A percentile compares a stretch with the other conserved stretches of the same genome.
Conservation (phyloP, 345 rosid species). For the Populus pruinosa region DNA sequence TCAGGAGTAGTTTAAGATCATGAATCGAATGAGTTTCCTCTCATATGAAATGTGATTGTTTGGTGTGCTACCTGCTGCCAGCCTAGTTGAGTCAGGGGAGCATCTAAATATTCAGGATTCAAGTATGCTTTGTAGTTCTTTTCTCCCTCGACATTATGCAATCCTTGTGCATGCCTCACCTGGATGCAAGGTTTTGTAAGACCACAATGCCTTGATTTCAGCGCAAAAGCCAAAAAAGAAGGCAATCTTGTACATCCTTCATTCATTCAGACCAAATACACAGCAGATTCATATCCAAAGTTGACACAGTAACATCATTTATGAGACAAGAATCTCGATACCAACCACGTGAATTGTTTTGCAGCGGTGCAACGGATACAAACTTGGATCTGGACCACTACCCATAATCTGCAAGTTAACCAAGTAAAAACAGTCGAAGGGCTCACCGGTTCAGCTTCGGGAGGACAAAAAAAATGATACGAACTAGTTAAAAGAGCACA, state of each 20-base stretch:
- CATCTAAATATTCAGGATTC: slow-evolving; percentile 88
- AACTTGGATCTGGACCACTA: slow-evolving; percentile 50
- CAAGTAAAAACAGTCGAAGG: not conserved
- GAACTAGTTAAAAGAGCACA: not conserved
- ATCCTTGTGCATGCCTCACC: slow-evolving; percentile 99
- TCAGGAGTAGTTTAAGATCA: not conserved
- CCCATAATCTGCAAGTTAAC: slow-evolving; percentile 65
- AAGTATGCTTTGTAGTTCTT: slow-evolving; percentile 78
- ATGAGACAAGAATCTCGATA: slow-evolving; percentile 33
- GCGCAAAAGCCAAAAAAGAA: slow-evolving; percentile 48
- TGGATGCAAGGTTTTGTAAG: slow-evolving; percentile 54
- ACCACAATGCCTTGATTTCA: slow-evolving; percentile 45
- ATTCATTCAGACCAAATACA: slow-evolving; percentile 28
- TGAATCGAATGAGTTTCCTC: not conserved
- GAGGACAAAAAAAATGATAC: not conserved
- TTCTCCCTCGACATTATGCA: slow-evolving; percentile 95
- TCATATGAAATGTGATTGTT: not conserved
- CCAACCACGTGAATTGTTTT: slow-evolving; percentile 88
- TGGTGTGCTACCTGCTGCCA: slow-evolving; percentile 70
- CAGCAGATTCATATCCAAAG: slow-evolving; percentile 41
- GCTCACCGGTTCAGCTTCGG: not conserved
- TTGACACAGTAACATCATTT: slow-evolving; percentile 12
- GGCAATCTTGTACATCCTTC: slow-evolving; percentile 40
- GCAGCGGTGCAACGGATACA: slow-evolving; percentile 95
- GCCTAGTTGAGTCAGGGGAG: slow-evolving; percentile 82